Base-by-base conservation (phyloP, 1,139 yeast species). In the Debaryomyces fabryi region DNA sequence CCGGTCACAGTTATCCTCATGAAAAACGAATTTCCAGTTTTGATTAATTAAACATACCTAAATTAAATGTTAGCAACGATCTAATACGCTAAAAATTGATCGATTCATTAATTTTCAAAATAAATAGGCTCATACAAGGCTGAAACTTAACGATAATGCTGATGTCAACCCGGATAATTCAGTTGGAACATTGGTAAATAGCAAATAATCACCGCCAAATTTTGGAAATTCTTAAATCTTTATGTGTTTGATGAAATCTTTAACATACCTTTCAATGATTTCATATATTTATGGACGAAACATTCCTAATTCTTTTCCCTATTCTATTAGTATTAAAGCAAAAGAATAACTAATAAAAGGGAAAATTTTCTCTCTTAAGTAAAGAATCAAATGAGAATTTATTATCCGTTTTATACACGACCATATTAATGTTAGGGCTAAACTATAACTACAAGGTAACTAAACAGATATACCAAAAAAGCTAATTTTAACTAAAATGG, bases 81-180 rank as follows among this genome's bases (percentile, higher is more conserved):
- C n/a, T 21, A 9, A n/a, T 24, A n/a, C 13, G 21, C 24, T 6
- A 21, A 44, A n/a, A 12, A 1, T 20, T 5, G 4, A 20, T 32
- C 21, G 30, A 33, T 20, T 16, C 24, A 35, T 27, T 12, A 34
- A n/a, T 12, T 29, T 39, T n/a, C 7, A 34, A 13, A 39, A 33
- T 6, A 30, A 39, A 42, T 42, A 49, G 66, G 85, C 88, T 84
- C 89, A 84, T 83, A 83, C 88, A 83, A 83, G 88, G 88, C 88
- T 84, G 88, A 84, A 84, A 84, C 89, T 84, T 84, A 84, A 83
- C 88, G 88, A 83, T 64, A 67, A 71, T 79, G 86, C 85, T 65
- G 71, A 81, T 83, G 88, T 84, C 88, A 78, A 83, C 88, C 82
- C 75, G 75, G 77, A 67, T 58, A 62, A 80, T 83, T 84, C 89